Percentiles rank a stretch among this genome's conserved stretches.
Conservation (phyloP, 2,329 filamentous ascomycete genomes). For the Colletotrichum graminicola region DNA sequence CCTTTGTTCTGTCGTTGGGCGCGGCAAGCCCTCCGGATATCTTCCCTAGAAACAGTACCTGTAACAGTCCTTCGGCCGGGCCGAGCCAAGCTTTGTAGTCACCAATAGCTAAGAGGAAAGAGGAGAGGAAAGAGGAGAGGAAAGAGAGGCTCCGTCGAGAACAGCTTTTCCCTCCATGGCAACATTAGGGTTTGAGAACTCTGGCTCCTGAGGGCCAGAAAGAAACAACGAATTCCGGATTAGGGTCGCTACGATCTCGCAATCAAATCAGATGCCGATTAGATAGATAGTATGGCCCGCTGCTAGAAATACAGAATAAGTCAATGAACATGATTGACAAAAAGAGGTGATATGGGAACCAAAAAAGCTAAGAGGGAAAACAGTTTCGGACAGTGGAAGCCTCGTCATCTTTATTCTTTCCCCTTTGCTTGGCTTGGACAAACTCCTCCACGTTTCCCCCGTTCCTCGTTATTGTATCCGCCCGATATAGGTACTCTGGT, state of each 20-base stretch:
- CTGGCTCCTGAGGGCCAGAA: not conserved
- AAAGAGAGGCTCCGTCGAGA: not conserved
- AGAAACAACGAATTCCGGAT: not conserved
- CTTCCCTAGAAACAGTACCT: not conserved
- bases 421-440: not conserved
- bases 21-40: too few relatives aligned
- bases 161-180: not conserved
- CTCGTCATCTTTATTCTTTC: slow-evolving; percentile 3
- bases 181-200: not conserved
- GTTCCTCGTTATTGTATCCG: not conserved
- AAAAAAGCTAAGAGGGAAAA: slow-evolving; percentile 34
- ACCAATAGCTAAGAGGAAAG: slow-evolving; percentile 6
- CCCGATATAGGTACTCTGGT: not conserved
- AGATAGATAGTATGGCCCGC: not conserved
- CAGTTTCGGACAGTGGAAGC: slow-evolving; percentile 33
- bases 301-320: not conserved
- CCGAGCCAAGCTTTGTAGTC: not conserved
- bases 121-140: too few relatives aligned
- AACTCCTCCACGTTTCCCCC: not conserved
- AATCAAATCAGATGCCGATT: slow-evolving; percentile 1
- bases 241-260: not conserved
- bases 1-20: too few relatives aligned
- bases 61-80: not conserved
- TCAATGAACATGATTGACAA: too few relatives aligned
- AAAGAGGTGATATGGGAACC: not conserved